Base-by-base conservation (phyloP, 495 filamentous ascomycete species). In the Penicillium paradoxum region DNA sequence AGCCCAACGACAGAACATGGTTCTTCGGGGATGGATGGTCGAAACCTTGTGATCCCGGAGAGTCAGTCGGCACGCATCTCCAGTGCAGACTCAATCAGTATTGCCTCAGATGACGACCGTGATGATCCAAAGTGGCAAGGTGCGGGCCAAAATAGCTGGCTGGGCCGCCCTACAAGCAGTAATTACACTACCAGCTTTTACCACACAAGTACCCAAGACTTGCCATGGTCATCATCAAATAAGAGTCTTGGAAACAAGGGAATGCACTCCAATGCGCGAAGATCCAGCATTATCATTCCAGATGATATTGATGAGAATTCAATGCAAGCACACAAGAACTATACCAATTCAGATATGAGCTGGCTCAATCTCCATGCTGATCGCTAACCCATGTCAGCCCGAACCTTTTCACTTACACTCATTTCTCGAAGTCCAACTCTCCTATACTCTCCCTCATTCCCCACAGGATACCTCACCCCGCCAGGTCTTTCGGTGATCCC, bases 1-100 rank as follows among this genome's bases (percentile, higher is more conserved):
- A 90, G 85, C 56, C 88, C 87, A 4, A 88, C 83, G 3, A 79
- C 89, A 14, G 79, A 83, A 7, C 67, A 79, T 42, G 64, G 72
- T 40, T 68, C 76, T 19, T 71, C 65, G 11, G 68, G 70, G 27
- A 50, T 43, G 36, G 53, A 58, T 25, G 65, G 66, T 18, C 65
- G 64, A 34, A 63, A 62, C 37, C 69, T 79, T 21, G 58, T 68
- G 14, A 68, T 85, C 17, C 72, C 72, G 6, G 73, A 86, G 51
- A 80, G 78, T 29, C 78, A 86, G 66, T 75, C 79, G 9, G 87
- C 80, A 10, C 77, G 79, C 19, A 85, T 88, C 44, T 83, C 84
- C 50, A 80, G 79, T 24, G 78, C 81, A 0, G 68, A 72, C 43
- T 85, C 82, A 14, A 60, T 78, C 7, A 86, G 80, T 55, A 69